These are phyloP conservation scores for Pleurotus giganteus DNA, from an alignment of 768 basidiomycete genomes.

Conservation along the genomic window DNA sequence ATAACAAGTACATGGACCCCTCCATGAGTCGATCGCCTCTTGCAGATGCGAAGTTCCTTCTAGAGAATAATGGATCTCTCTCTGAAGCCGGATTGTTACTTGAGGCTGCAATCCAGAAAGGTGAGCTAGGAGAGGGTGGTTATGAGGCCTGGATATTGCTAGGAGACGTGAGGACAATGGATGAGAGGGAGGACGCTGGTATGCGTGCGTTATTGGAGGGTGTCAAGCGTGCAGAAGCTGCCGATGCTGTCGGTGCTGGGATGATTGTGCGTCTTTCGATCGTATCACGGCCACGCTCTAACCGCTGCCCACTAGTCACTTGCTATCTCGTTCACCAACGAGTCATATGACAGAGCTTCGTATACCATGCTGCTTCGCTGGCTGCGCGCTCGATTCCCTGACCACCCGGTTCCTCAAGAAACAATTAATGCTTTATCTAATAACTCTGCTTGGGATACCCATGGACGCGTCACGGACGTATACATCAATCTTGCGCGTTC, in stretches of 20 bases:
- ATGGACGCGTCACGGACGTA: constrained; percentile 75
- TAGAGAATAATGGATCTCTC: constrained; percentile 81
- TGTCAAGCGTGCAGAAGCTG: constrained; percentile 61
- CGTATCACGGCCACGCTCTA: background rate
- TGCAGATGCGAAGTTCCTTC: constrained; percentile 71
- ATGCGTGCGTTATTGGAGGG: constrained; percentile 80
- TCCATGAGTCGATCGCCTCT: constrained; percentile 49
- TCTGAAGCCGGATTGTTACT: constrained; percentile 84
- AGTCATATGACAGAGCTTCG: constrained; percentile 84
- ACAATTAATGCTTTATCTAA: constrained; percentile 51
- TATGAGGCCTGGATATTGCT: constrained; percentile 92
- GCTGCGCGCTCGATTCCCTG: constrained; percentile 67
- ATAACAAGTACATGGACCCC: constrained; percentile 68
- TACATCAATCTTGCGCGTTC: constrained; percentile 79
- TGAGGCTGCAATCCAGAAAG: constrained; percentile 87
- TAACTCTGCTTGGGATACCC: constrained; percentile 78
- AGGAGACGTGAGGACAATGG: constrained; percentile 88
- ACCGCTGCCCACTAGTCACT: constrained; percentile 58
- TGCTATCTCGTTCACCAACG: constrained; percentile 96
- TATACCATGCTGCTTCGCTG: constrained; percentile 85
- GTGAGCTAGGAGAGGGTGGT: constrained; percentile 76
- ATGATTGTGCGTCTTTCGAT: constrained; percentile 58
- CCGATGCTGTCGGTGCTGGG: constrained; percentile 62
- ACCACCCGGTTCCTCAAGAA: constrained; percentile 51
- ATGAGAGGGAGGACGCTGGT: constrained; percentile 80